phyloP scores from a whole-genome alignment of 2,329 filamentous ascomycete species.

The Diaporthe aspalathi region DNA sequence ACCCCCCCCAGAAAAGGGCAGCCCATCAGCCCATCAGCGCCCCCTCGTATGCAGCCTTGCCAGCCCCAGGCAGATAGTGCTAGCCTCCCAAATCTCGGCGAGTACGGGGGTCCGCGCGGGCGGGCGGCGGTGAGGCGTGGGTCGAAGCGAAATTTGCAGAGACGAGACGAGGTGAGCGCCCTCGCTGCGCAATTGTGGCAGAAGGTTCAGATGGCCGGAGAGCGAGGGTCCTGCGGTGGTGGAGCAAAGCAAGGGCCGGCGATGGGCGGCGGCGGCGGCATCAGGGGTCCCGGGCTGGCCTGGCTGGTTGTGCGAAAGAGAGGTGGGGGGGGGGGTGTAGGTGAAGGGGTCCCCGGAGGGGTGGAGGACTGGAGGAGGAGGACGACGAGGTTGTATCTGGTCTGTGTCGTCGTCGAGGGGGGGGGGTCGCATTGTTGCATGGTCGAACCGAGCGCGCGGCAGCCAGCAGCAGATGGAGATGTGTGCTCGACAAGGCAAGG shows the following conservation, averaged over 20 bases:
- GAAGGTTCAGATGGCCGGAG: conserved; percentile 1
- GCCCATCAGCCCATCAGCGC: conserved; percentile 8
- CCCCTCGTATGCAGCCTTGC: conserved; percentile 15
- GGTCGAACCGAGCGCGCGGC: conserved; percentile 17
- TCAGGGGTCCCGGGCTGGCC: conserved; percentile 13
- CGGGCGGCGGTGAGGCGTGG: conserved; percentile 14
- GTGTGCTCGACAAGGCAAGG: conserved; percentile 5
- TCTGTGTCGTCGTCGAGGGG: neutral
- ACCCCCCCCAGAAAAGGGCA: neutral
- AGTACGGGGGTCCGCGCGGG: neutral
- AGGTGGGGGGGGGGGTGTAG: too few species aligned
- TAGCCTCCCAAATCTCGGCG: conserved; percentile 2
- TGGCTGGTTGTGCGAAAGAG: neutral
- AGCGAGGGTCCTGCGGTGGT: conserved; percentile 8
- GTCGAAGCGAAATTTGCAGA: conserved; percentile 24
- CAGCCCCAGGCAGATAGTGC: neutral
- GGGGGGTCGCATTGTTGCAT: conserved; percentile 19
- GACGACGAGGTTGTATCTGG: neutral
- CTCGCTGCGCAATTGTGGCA: neutral
- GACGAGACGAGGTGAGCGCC: conserved; percentile 5
- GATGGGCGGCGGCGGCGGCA: conserved; percentile 7
- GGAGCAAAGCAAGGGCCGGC: neutral
- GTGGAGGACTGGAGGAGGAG: conserved; percentile 5
- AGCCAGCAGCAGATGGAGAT: neutral
- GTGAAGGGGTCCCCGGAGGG: too few species aligned